Evolutionary conservation across 345 rosid species (phyloP), one percentile per base, ranked within the genome.

Genomic region (Populus nigra): DNA sequence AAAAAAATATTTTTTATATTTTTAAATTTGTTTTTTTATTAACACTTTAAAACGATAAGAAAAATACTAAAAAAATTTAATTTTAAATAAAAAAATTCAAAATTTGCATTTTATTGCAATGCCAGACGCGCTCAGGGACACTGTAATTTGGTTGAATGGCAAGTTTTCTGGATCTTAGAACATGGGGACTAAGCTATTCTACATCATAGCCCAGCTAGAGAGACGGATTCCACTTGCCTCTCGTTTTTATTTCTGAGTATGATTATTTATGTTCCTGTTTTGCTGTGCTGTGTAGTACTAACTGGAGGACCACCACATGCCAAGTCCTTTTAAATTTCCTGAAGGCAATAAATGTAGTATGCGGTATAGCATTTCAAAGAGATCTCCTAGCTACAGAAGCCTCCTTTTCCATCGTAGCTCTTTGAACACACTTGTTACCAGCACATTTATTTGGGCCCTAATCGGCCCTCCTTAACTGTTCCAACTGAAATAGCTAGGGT

Each of bases 151-250:
- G 68, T 61, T n/a, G 35, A n/a, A 16, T 1, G 69, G 36, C 70
- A 67, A 20, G 47, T 68, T 63, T 27, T 81, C 72, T 49, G 41
- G 55, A 68, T 76, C 83, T 63, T 65, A 53, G 76, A 80, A 70
- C 79, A 38, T 65, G 83, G 72, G 72, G 43, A 27, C 12, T 29
- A 22, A 11, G 20, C 55, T n/a, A 25, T 29, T 17, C 39, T 27
- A 38, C 61, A 9, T 27, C n/a, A 2, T 70, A 27, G 61, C 25
- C n/a, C 10, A 59, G 25, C 49, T 73, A 11, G 74, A 53, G 18
- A 2, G 15, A 16, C 22, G 15, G 4, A 29, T 22, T 9, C 38
- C 61, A 3, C 12, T n/a, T 31, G 23, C 12, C 41, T 10, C 74
- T 71, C 74, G 31, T 71, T 20, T 71, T 65, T 65, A 65, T 29